phyloP scores from a whole-genome alignment of 305 asterid genomes.

The Fraxinus xanthoxyloides region DNA sequence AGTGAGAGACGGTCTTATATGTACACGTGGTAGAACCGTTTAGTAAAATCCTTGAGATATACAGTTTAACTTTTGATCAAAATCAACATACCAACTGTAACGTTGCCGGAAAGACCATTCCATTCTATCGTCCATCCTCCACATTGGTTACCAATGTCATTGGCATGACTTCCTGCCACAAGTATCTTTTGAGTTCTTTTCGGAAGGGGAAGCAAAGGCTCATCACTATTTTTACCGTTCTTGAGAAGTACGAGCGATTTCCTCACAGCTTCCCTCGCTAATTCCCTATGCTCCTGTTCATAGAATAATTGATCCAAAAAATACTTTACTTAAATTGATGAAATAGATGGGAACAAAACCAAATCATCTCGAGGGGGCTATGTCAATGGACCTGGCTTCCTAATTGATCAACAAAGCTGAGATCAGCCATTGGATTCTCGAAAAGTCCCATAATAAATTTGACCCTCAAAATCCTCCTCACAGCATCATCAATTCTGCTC shows the following conservation, averaged over 20 bases:
- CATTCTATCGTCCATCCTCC: constrained; percentile 75
- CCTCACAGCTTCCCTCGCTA: constrained; percentile 81
- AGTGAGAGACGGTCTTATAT: not conserved
- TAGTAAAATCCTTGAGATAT: not conserved
- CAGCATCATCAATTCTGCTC: constrained; percentile 34
- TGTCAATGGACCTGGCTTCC: constrained; percentile 24
- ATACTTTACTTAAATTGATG: not conserved
- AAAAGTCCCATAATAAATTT: constrained; percentile 32
- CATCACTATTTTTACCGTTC: constrained; percentile 43
- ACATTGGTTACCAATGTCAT: constrained; percentile 60
- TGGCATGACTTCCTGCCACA: constrained; percentile 62
- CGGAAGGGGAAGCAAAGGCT: constrained; percentile 67
- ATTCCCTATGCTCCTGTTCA: constrained; percentile 56
- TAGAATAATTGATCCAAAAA: not conserved
- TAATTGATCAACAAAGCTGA: constrained; percentile 23
- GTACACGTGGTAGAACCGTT: not conserved
- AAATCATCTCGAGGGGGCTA: not conserved
- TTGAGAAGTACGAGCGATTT: constrained; percentile 63
- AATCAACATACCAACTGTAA: constrained; percentile 38
- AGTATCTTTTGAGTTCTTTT: constrained; percentile 42
- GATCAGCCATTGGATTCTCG: constrained; percentile 34
- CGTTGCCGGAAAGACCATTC: constrained; percentile 51
- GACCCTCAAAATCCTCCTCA: constrained; percentile 30
- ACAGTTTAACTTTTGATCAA: not conserved
- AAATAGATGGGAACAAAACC: not conserved